A percentile compares a stretch with the other conserved stretches of the same genome.
Evolutionary conservation across 192 early-diverging fungal species (phyloP).

Genomic region (Linnemannia hyalina): DNA sequence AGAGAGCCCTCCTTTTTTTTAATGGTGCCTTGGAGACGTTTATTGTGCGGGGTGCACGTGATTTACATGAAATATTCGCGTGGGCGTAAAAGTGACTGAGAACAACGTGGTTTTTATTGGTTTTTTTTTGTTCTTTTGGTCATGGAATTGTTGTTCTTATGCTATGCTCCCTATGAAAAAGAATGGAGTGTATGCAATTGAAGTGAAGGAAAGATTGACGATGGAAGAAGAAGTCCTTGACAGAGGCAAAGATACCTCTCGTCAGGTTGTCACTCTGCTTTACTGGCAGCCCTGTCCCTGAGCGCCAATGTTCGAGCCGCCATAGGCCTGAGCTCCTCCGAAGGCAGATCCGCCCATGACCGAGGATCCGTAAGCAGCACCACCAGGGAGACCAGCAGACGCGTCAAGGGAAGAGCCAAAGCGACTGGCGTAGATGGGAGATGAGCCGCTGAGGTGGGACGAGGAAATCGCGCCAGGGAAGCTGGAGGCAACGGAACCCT

Average conservation of each 20-base stretch:
- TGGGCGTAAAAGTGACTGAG: too few species aligned
- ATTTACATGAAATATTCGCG: too few species aligned
- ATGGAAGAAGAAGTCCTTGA: neutral
- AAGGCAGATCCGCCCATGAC: neutral
- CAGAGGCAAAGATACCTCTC: neutral
- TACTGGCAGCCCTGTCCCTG: neutral
- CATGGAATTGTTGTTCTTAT: too few species aligned
- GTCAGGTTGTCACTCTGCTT: neutral
- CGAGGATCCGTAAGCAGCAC: neutral
- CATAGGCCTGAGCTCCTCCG: neutral
- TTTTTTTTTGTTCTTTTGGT: neutral
- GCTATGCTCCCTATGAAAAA: too few species aligned
- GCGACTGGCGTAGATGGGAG: neutral
- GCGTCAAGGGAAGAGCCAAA: neutral
- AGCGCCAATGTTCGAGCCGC: neutral
- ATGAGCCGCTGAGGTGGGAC: neutral
- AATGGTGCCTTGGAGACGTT: too few species aligned
- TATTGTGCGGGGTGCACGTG: too few species aligned
- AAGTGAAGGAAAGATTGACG: neutral
- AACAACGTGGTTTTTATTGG: neutral
- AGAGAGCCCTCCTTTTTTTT: neutral
- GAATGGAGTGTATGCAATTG: neutral
- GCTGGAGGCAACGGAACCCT: neutral
- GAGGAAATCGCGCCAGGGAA: neutral
- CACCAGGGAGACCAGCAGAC: neutral